Percentiles rank a stretch among this genome's conserved stretches.
phyloP scores from a whole-genome alignment of 2,329 filamentous ascomycete species.

The Leptographium procerum region DNA sequence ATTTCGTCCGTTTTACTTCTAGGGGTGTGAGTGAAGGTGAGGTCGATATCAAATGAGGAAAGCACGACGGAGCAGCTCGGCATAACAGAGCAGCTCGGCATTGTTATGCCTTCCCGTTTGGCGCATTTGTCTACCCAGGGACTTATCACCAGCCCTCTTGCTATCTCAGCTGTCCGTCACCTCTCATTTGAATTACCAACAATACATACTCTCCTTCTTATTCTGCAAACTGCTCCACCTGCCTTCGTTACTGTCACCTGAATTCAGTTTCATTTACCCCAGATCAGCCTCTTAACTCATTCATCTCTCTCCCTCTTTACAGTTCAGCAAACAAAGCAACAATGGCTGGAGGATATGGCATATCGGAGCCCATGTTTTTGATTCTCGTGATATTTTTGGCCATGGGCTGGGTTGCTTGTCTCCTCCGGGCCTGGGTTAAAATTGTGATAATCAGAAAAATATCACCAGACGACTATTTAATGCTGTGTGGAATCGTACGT shows the following conservation, averaged over 20 bases:
- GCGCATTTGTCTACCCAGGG: too few relatives aligned
- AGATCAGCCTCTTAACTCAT: neutral
- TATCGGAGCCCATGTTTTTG: conserved; percentile 7
- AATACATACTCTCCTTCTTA: too few relatives aligned
- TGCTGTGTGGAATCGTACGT: conserved; percentile 31
- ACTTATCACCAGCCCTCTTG: too few relatives aligned
- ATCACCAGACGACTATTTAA: conserved; percentile 35
- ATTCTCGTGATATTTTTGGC: conserved; percentile 7
- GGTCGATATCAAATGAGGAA: neutral
- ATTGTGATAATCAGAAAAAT: conserved; percentile 29
- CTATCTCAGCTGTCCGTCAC: too few relatives aligned
- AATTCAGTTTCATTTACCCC: neutral
- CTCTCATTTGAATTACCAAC: too few relatives aligned
- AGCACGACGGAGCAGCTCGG: neutral
- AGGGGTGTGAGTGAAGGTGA: too few relatives aligned
- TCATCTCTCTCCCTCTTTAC: neutral
- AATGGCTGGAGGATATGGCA: conserved; percentile 3
- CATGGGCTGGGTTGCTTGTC: conserved; percentile 21
- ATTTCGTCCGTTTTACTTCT: too few relatives aligned
- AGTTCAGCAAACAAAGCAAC: neutral
- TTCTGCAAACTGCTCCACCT: too few relatives aligned
- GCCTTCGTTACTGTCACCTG: too few relatives aligned
- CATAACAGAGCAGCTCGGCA: too few relatives aligned
- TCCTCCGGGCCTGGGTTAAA: conserved; percentile 34
- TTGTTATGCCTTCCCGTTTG: too few relatives aligned